Evolutionary conservation across 2,329 filamentous ascomycete genomes (phyloP), one percentile per base, ranked within the genome.

Genomic region (Tolypocladium paradoxum): DNA sequence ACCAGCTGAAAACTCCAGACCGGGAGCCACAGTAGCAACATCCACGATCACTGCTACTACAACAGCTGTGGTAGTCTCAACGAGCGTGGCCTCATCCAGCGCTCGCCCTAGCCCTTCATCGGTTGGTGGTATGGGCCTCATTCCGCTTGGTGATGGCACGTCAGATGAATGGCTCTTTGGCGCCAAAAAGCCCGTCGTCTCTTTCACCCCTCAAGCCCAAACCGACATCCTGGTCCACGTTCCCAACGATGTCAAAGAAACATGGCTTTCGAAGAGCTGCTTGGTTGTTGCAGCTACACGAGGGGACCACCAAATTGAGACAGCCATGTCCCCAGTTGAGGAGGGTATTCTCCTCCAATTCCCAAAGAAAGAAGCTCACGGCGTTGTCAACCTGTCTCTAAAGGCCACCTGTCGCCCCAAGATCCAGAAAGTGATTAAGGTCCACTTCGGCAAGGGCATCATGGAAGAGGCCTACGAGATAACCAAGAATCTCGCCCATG

Each of bases 341-440:
- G 73, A 79, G 31, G 78, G 78, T 4, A 72, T 82, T 38, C 59
- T 79, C 20, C 71, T 82, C 27, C 72, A 77, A 54, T 72, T 84
- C 31, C 70, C 75, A 4, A 70, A 68, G 31, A 72, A 73, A 29
- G 80, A 85, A 55, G 78, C 80, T 6, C 68, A 81, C 55, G 83
- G 82, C 34, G 64, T 79, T 37, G 65, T 85, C 50, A 79, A 79
- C 51, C 71, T 86, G 46, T 76, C 77, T 2, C 73, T 86, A 36
- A 71, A 76, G 52, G 82, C 82, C 1, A 79, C 73, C 16, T 79
- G 75, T 53, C 78, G 77, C 56, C 83, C 83, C 27, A 79, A 75
- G 64, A 73, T 84, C 57, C 79, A 79, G 60, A 81, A 84, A 67
- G 77, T 76, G 0, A 80, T 84, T 63, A 74, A 76, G 38, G 68